Evolutionary conservation across 345 rosid genomes (phyloP).

Genomic region (Camelina neglecta): DNA sequence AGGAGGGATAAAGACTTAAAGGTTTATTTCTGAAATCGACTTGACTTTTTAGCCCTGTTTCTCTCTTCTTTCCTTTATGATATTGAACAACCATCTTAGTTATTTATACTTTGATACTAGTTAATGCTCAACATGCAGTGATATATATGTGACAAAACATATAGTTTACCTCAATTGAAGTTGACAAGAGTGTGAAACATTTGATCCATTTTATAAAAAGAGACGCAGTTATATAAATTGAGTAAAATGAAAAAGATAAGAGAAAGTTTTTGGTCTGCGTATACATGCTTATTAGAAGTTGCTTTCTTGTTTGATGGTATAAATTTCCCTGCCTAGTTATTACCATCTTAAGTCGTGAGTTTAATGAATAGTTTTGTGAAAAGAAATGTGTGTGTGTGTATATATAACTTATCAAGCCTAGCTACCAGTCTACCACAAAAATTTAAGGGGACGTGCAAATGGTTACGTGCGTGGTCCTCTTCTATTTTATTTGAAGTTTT

Average conservation of each 20-base stretch:
- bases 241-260: not conserved
- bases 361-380: not conserved
- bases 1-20: constrained; percentile 24
- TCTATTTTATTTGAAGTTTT: constrained; percentile 23
- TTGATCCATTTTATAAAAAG: not conserved
- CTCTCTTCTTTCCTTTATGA: not conserved
- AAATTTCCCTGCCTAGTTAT: not conserved
- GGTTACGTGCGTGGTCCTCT: constrained; percentile 39
- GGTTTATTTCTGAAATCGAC: constrained; percentile 31
- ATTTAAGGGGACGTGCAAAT: constrained; percentile 27
- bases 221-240: not conserved
- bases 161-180: not conserved
- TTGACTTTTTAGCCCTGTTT: constrained; percentile 25
- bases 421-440: constrained; percentile 5
- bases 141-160: constrained; percentile 1
- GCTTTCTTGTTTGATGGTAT: constrained; percentile 4
- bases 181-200: not conserved
- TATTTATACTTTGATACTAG: constrained; percentile 6
- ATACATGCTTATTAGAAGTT: constrained; percentile 12
- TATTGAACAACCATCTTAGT: constrained; percentile 21
- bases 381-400: not conserved
- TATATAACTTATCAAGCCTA: not conserved
- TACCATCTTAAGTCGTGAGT: not conserved
- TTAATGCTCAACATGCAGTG: constrained; percentile 19
- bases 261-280: not conserved